A percentile compares a stretch with the other conserved stretches of the same genome.
These are phyloP conservation scores for Grifola frondosa DNA, from an alignment of 1,284 basidiomycete species.

Conservation along the genomic window DNA sequence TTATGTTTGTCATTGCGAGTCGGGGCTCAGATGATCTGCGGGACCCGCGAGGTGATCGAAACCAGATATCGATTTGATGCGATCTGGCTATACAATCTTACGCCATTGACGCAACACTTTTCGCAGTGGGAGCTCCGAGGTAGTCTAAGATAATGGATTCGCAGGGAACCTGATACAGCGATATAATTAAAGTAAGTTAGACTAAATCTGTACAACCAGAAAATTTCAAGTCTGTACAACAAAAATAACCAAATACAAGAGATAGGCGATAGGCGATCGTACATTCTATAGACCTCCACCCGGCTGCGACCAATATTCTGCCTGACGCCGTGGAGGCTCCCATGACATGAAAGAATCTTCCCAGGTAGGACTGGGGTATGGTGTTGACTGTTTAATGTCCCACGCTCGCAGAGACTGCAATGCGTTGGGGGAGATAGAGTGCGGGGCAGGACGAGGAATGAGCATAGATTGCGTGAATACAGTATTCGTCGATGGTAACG, in stretches of 20 bases:
- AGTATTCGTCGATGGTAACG: constrained; percentile 13
- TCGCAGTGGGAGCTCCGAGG: no score
- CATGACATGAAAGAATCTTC: constrained; percentile 49
- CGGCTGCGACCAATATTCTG: constrained; percentile 10
- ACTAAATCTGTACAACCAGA: no score
- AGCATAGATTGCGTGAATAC: constrained; percentile 10
- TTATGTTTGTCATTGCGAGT: no score
- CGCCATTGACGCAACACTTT: no score
- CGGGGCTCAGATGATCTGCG: no score
- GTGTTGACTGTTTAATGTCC: constrained; percentile 24
- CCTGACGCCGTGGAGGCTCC: constrained; percentile 36
- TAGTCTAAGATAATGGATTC: constrained; percentile 10
- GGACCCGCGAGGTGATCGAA: no score
- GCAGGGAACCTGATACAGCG: constrained; percentile 5
- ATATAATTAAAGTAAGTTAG: neutral
- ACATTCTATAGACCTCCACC: constrained; percentile 5
- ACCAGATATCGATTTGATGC: constrained; percentile 21
- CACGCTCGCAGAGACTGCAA: constrained; percentile 33
- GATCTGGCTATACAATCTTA: constrained; percentile 18
- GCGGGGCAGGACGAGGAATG: constrained; percentile 9
- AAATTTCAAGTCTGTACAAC: constrained; percentile 2
- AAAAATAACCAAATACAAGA: constrained; percentile 4
- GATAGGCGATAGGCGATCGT: constrained; percentile 8
- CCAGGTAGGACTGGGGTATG: constrained; percentile 31
- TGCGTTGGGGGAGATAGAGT: constrained; percentile 27